These are phyloP conservation scores for Euptelea pleiosperma DNA, from an alignment of 164 flowering plant genomes.

Conservation along the genomic window DNA sequence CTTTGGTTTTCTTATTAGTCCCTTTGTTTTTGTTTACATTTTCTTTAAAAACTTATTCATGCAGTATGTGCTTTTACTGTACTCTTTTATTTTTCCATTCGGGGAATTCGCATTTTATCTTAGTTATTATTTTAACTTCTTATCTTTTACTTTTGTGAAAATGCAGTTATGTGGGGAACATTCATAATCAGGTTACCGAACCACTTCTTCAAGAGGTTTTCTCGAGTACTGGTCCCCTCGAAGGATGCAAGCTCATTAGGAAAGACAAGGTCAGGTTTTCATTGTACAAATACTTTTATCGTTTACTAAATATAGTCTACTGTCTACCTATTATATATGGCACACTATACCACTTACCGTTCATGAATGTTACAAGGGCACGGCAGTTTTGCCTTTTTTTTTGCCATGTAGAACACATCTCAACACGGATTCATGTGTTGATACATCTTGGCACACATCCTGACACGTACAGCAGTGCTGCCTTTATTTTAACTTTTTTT, in stretches of 20 bases:
- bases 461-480: too few relatives aligned
- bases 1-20: background rate
- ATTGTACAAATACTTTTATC: too few relatives aligned
- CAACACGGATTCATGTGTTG: too few relatives aligned
- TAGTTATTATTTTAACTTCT: background rate
- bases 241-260: slow-evolving; percentile 36
- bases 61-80: background rate
- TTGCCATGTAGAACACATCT: too few relatives aligned
- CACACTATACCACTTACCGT: too few relatives aligned
- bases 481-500: too few relatives aligned
- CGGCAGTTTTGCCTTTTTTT: too few relatives aligned
- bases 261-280: slow-evolving; percentile 20
- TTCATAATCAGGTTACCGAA: slow-evolving; percentile 36
- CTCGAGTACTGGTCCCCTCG: slow-evolving; percentile 32
- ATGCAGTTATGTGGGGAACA: slow-evolving; percentile 33
- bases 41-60: too few relatives aligned
- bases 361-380: too few relatives aligned
- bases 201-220: slow-evolving; percentile 66
- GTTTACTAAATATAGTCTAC: too few relatives aligned
- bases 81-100: background rate
- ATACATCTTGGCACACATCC: too few relatives aligned
- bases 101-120: background rate
- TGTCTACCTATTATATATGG: too few relatives aligned
- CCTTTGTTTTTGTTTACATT: background rate
- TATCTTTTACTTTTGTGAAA: background rate